Evolutionary conservation across 148 eudicot species (phyloP), one percentile per base, ranked within the genome.

Genomic region (Dianthus caryophyllus): DNA sequence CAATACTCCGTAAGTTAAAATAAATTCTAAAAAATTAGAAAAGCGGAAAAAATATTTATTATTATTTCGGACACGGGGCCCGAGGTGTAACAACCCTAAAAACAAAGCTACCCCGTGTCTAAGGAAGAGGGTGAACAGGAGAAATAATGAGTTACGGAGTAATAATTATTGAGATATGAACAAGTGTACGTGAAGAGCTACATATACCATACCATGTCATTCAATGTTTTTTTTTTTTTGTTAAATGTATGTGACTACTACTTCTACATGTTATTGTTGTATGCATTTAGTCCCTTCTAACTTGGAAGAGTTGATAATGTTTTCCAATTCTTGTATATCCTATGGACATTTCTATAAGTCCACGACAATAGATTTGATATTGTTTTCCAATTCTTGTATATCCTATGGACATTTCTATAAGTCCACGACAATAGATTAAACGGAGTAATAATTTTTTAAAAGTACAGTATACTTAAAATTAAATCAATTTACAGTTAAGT

Each of bases 1-100:
- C n/a, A n/a, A n/a, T n/a, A n/a, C n/a, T n/a, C n/a, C n/a, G n/a
- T n/a, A n/a, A n/a, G n/a, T n/a, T n/a, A n/a, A n/a, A n/a, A n/a
- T n/a, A n/a, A n/a, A n/a, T n/a, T n/a, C n/a, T n/a, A n/a, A 33
- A 33, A 33, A 33, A 33, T 2, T 33, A 33, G 7, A 2, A 33
- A 33, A 33, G 7, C 7, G 38, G 38, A 33, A 7, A 7, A 33
- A 33, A 2, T 9, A 41, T 41, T 6, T 20, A 20, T 20, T 20
- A 51, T 4, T 47, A 18, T 50, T 2, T n/a, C 6, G 24, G 22
- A 5, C 54, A 50, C 24, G 20, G 64, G 65, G 58, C 70, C 75
- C 71, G 66, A 73, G 50, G 76, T 49, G 61, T 48, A 65, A 72
- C 75, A 44, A 72, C 75, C 68, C 70, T 72, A 57, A 48, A 65